These are phyloP conservation scores for Ascochyta fabae DNA, from an alignment of 2,329 filamentous ascomycete species.

Conservation along the genomic window DNA sequence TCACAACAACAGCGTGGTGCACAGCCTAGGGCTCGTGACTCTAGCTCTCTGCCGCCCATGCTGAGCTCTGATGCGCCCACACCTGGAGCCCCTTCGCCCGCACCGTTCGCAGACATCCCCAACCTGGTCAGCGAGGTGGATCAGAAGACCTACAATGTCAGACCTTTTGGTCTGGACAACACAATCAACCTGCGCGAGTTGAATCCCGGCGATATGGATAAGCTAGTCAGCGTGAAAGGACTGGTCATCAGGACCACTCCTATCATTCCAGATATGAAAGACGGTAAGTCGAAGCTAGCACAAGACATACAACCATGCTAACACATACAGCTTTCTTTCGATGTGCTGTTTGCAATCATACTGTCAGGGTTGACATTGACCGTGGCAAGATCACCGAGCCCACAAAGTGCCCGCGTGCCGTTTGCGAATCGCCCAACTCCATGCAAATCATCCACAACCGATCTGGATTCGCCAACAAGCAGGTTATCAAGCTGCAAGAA, in stretches of 20 bases:
- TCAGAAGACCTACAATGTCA: constrained; percentile 79
- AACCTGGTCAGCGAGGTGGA: constrained; percentile 80
- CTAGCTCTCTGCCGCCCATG: constrained; percentile 77
- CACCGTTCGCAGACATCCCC: constrained; percentile 59
- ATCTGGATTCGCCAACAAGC: constrained; percentile 93
- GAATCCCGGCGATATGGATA: constrained; percentile 96
- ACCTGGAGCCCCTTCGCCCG: constrained; percentile 42
- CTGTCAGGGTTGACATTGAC: constrained; percentile 87
- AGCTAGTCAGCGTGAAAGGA: constrained; percentile 92
- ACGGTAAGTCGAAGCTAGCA: constrained; percentile 55
- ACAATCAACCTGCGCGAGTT: constrained; percentile 91
- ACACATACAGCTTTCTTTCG: constrained; percentile 80
- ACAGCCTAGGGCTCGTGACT: constrained; percentile 52
- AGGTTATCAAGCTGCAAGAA: constrained; percentile 98
- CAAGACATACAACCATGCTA: constrained; percentile 12
- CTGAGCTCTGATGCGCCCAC: constrained; percentile 78
- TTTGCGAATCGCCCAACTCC: constrained; percentile 86
- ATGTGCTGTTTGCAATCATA: constrained; percentile 91
- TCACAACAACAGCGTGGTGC: constrained; percentile 63
- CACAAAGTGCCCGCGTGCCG: constrained; percentile 81
- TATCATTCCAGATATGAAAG: constrained; percentile 98
- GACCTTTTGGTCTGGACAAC: constrained; percentile 86
- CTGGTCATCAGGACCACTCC: constrained; percentile 94
- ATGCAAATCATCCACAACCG: constrained; percentile 99
- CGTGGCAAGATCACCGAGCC: constrained; percentile 96